Conservation (phyloP, 2,329 filamentous ascomycete species). For the Mollisia scopiformis region DNA sequence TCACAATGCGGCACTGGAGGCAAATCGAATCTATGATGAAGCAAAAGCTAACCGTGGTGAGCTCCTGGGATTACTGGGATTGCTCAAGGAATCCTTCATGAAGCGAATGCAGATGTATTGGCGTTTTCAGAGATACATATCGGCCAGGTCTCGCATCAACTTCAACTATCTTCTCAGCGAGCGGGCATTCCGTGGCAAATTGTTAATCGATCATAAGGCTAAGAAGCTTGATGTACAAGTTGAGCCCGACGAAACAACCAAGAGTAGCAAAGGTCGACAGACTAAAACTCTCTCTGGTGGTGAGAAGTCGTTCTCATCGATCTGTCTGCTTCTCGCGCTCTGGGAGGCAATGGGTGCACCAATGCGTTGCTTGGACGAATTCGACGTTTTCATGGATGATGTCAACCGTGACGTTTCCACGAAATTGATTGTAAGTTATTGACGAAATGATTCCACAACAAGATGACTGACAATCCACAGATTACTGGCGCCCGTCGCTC, state of each 20-base stretch:
- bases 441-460: no score
- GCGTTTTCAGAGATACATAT: constrained; percentile 82
- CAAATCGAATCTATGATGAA: constrained; percentile 44
- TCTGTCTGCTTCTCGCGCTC: constrained; percentile 87
- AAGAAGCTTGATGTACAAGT: constrained; percentile 76
- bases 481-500: constrained; percentile 83
- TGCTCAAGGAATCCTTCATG: constrained; percentile 62
- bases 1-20: constrained; percentile 46
- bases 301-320: constrained; percentile 97
- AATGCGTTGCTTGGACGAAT: constrained; percentile 93
- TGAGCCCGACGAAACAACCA: constrained; percentile 70
- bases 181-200: constrained; percentile 81
- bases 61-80: constrained; percentile 44
- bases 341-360: constrained; percentile 99
- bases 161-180: constrained; percentile 91
- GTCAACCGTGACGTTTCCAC: constrained; percentile 94
- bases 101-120: constrained; percentile 77
- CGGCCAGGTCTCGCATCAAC: constrained; percentile 79
- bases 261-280: constrained; percentile 71
- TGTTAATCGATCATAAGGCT: constrained; percentile 72
- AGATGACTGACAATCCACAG: constrained; percentile 49
- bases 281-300: constrained; percentile 94
- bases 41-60: constrained; percentile 49
- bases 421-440: constrained; percentile 77
- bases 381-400: constrained; percentile 99